phyloP scores from a whole-genome alignment of 768 basidiomycete genomes.

The Gloeophyllum trabeum region DNA sequence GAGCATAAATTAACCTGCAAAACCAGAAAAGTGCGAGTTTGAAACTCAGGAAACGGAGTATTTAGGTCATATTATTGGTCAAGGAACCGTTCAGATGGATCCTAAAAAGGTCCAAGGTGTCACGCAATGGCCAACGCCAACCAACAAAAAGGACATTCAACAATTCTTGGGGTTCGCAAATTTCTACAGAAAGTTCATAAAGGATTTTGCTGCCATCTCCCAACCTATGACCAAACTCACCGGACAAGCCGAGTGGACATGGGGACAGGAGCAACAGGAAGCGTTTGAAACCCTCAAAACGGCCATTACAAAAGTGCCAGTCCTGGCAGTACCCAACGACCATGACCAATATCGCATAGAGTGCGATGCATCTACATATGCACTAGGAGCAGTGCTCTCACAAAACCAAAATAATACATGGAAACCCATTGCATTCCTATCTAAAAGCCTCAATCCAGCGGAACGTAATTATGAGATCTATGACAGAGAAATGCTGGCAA shows the following conservation, averaged over 20 bases:
- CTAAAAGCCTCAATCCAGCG: slow-evolving; percentile 16
- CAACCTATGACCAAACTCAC: slow-evolving; percentile 13
- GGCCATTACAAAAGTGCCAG: neutral
- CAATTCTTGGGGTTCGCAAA: slow-evolving; percentile 30
- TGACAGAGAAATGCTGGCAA: slow-evolving; percentile 37
- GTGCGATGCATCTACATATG: slow-evolving; percentile 9
- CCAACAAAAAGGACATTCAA: slow-evolving; percentile 20
- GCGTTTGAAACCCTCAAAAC: neutral
- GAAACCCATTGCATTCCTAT: slow-evolving; percentile 28
- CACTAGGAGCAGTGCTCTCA: slow-evolving; percentile 16
- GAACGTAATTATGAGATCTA: slow-evolving; percentile 35
- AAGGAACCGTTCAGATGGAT: slow-evolving; percentile 23
- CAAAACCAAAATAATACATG: slow-evolving; percentile 15
- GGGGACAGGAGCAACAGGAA: neutral
- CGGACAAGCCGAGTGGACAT: neutral
- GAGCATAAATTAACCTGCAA: slow-evolving; percentile 21
- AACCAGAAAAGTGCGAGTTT: no score
- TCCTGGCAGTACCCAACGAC: neutral
- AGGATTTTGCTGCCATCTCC: slow-evolving; percentile 18
- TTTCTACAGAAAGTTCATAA: slow-evolving; percentile 23
- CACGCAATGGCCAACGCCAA: slow-evolving; percentile 25
- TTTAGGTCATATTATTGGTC: slow-evolving; percentile 21
- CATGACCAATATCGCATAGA: neutral
- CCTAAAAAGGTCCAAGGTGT: slow-evolving; percentile 24
- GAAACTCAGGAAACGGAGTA: slow-evolving; percentile 13